A percentile compares a stretch with the other conserved stretches of the same genome.
These are phyloP conservation scores for Geotrichum australiense DNA, from an alignment of 1,139 yeast species.

Conservation along the genomic window DNA sequence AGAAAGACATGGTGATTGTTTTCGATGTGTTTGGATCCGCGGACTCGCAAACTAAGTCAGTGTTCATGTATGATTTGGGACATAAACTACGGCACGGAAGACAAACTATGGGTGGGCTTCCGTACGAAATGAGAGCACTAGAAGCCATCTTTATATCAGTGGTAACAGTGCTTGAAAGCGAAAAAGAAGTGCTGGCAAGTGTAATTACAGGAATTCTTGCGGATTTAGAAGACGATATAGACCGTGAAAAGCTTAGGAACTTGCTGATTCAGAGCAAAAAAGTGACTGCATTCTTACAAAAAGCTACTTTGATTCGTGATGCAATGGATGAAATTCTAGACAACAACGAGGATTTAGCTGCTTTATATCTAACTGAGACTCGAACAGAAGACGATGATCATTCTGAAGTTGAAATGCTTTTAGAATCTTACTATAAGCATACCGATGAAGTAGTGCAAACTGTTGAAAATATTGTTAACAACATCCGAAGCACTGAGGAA, in stretches of 20 bases:
- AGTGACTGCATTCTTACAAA: slow-evolving; percentile 73
- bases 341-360: slow-evolving; percentile 85
- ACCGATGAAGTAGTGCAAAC: slow-evolving; percentile 96
- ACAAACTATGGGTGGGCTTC: slow-evolving; percentile 34
- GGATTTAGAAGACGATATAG: slow-evolving; percentile 81
- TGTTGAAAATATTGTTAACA: slow-evolving; percentile 73
- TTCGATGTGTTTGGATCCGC: slow-evolving; percentile 66
- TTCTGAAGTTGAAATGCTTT: slow-evolving; percentile 70
- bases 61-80: slow-evolving; percentile 81
- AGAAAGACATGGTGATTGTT: slow-evolving; percentile 70
- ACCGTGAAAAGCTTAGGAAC: slow-evolving; percentile 72
- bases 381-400: slow-evolving; percentile 42
- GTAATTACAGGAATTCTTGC: slow-evolving; percentile 71
- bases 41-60: slow-evolving; percentile 58
- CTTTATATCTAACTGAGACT: slow-evolving; percentile 62
- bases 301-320: slow-evolving; percentile 73
- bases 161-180: slow-evolving; percentile 76
- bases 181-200: slow-evolving; percentile 65
- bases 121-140: slow-evolving; percentile 81
- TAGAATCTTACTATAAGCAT: slow-evolving; percentile 90
- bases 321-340: slow-evolving; percentile 83
- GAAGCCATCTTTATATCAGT: slow-evolving; percentile 85
- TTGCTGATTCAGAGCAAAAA: slow-evolving; percentile 75
- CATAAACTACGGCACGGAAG: slow-evolving; percentile 54
- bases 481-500: slow-evolving; percentile 91